These are phyloP conservation scores for Austroboletus niveus DNA, from an alignment of 1,284 basidiomycete species.

Conservation along the genomic window DNA sequence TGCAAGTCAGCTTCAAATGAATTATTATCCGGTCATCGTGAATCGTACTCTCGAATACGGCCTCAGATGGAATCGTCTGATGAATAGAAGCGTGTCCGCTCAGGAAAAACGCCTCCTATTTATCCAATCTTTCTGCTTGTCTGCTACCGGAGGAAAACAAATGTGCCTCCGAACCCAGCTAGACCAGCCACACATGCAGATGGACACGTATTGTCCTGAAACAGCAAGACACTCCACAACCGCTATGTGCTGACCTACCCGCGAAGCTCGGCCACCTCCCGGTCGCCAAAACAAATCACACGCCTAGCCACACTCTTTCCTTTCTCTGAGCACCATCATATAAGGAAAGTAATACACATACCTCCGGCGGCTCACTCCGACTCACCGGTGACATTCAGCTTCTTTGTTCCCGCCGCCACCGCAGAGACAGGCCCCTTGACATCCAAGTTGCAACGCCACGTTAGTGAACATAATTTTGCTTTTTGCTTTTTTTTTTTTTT, in stretches of 20 bases:
- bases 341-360: slow-evolving; percentile 5
- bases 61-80: neutral
- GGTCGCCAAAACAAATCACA: neutral
- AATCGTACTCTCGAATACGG: slow-evolving; percentile 9
- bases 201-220: too few species aligned
- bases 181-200: neutral
- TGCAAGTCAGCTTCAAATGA: slow-evolving; percentile 4
- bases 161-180: neutral
- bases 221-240: too few species aligned
- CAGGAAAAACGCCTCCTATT: slow-evolving; percentile 6
- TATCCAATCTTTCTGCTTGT: neutral
- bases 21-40: slow-evolving; percentile 16
- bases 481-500: neutral
- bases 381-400: slow-evolving; percentile 4
- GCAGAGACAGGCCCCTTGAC: slow-evolving; percentile 10
- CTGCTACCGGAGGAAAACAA: neutral
- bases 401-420: slow-evolving; percentile 30
- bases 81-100: slow-evolving; percentile 3
- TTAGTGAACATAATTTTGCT: slow-evolving; percentile 1
- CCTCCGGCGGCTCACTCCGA: slow-evolving; percentile 3
- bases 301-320: neutral
- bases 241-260: neutral
- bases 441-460: slow-evolving; percentile 8
- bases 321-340: neutral
- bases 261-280: neutral